These are phyloP conservation scores for Hortaea werneckii DNA, from an alignment of 2,329 filamentous ascomycete genomes.

Conservation along the genomic window DNA sequence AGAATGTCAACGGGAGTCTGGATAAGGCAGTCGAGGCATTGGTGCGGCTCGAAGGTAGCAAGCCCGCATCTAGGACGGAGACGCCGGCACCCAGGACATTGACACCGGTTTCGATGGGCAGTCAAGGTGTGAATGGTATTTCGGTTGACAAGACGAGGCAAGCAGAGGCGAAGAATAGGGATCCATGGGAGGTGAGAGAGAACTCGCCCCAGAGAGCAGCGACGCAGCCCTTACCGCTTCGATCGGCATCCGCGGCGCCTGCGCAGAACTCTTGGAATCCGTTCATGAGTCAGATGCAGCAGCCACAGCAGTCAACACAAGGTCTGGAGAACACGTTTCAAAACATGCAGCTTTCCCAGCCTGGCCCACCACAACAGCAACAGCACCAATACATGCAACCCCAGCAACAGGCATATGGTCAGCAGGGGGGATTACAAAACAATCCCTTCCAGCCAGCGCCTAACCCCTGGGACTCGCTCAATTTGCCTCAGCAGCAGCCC, in stretches of 20 bases:
- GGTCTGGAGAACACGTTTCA: constrained; percentile 47
- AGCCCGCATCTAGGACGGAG: constrained; percentile 24
- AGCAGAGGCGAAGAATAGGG: constrained; percentile 17
- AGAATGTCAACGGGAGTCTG: constrained; percentile 72
- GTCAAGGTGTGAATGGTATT: constrained; percentile 33
- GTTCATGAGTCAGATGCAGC: constrained; percentile 43
- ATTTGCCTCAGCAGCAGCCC: constrained; percentile 14
- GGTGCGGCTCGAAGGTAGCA: constrained; percentile 62
- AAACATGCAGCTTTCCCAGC: constrained; percentile 53
- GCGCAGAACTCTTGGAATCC: constrained; percentile 50
- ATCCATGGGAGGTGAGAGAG: constrained; percentile 38
- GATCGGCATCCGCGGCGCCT: constrained; percentile 26
- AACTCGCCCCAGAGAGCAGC: constrained; percentile 19
- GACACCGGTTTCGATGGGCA: constrained; percentile 38
- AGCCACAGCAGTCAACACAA: constrained; percentile 14
- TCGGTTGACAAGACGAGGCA: constrained; percentile 30
- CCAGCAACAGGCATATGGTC: constrained; percentile 10
- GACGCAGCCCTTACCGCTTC: constrained; percentile 19
- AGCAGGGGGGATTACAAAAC: constrained; percentile 16
- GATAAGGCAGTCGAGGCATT: constrained; percentile 79
- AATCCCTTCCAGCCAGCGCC: constrained; percentile 11
- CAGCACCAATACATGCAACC: constrained; percentile 7
- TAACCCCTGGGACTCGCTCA: constrained; percentile 22
- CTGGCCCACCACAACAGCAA: constrained; percentile 4
- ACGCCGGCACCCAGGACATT: constrained; percentile 22